phyloP scores from a whole-genome alignment of 1,284 basidiomycete genomes.

The Rhodofomes roseus region DNA sequence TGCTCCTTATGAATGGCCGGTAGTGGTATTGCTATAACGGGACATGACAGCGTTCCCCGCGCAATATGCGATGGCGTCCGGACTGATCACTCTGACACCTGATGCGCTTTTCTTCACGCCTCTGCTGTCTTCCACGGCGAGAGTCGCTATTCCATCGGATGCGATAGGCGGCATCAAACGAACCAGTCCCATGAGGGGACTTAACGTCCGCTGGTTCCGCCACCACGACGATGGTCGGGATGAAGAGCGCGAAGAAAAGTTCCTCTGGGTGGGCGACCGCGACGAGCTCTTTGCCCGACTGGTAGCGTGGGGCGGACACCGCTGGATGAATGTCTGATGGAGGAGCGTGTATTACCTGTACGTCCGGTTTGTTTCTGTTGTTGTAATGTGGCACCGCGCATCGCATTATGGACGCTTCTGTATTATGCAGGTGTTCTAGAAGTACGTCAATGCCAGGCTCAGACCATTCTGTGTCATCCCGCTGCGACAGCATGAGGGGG shows the following conservation, averaged over 20 bases:
- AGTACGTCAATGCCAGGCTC: background rate
- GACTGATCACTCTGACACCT: conserved; percentile 53
- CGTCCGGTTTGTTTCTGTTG: background rate
- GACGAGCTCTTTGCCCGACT: conserved; percentile 67
- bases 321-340: conserved; percentile 30
- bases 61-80: conserved; percentile 50
- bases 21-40: conserved; percentile 5
- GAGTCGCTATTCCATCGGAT: conserved; percentile 41
- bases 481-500: background rate
- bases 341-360: background rate
- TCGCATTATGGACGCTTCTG: conserved; percentile 2
- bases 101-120: conserved; percentile 51
- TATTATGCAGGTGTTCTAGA: conserved; percentile 7
- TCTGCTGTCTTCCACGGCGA: conserved; percentile 42
- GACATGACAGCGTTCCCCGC: conserved; percentile 51
- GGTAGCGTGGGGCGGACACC: conserved; percentile 44
- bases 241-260: conserved; percentile 46
- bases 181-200: conserved; percentile 46
- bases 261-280: conserved; percentile 55
- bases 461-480: background rate
- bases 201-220: conserved; percentile 45
- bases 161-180: conserved; percentile 57
- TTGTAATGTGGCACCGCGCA: background rate
- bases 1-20: background rate
- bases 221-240: conserved; percentile 21